These are phyloP conservation scores for Eucalyptus grandis DNA, from an alignment of 345 rosid genomes.

Conservation along the genomic window DNA sequence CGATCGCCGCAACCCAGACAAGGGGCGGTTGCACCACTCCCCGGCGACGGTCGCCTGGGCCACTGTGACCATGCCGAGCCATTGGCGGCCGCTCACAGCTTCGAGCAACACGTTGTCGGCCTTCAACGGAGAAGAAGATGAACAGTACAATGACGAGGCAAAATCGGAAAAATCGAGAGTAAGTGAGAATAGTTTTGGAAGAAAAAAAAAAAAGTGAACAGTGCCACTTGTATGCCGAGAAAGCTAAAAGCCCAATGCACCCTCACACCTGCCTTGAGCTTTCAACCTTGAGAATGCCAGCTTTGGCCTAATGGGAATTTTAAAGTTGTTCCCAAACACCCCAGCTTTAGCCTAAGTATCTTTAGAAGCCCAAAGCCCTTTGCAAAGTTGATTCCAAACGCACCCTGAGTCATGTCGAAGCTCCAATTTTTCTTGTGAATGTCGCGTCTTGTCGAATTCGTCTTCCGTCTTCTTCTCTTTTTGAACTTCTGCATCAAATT, in stretches of 20 bases:
- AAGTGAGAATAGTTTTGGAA: too few relatives aligned
- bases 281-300: accelerated
- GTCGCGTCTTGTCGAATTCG: neutral
- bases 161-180: accelerated
- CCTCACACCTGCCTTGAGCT: too few relatives aligned
- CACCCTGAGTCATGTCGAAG: neutral
- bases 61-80: accelerated
- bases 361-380: too few relatives aligned
- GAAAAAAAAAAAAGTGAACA: too few relatives aligned
- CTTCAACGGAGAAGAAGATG: accelerated
- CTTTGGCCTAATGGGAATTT: too few relatives aligned
- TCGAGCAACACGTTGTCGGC: accelerated
- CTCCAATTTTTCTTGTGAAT: neutral
- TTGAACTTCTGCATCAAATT: neutral
- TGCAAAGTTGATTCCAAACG: too few relatives aligned
- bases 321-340: too few relatives aligned
- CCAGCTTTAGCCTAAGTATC: too few relatives aligned
- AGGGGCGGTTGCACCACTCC: accelerated
- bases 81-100: accelerated
- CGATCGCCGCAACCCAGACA: accelerated
- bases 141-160: too few relatives aligned
- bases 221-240: too few relatives aligned
- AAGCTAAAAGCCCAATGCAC: too few relatives aligned
- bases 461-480: neutral
- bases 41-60: accelerated